Conservation (phyloP, 1,284 basidiomycete species). For the Sanghuangporus sanghuang region DNA sequence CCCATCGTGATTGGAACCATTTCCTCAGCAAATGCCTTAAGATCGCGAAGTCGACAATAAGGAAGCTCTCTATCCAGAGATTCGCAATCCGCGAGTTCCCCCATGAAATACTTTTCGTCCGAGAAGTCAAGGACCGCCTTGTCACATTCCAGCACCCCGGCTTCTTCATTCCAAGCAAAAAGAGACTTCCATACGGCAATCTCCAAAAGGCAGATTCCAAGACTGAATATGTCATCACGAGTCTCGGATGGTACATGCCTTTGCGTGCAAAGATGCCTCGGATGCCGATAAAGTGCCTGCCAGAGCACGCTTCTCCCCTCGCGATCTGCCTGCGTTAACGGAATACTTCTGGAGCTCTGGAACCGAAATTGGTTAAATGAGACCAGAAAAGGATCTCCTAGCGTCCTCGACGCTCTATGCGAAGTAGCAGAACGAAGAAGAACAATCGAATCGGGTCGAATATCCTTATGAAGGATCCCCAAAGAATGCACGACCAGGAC, state of each 20-base stretch:
- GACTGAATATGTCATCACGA: slow-evolving; percentile 15
- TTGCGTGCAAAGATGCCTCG: background rate
- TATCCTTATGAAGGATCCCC: background rate
- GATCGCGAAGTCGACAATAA: background rate
- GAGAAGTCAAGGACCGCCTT: background rate
- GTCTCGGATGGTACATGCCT: background rate
- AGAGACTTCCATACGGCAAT: slow-evolving; percentile 18
- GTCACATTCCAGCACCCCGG: background rate
- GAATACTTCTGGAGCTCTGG: background rate
- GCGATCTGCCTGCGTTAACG: background rate
- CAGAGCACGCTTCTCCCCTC: background rate
- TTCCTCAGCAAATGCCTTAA: slow-evolving; percentile 3
- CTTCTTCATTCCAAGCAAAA: background rate
- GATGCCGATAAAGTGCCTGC: background rate
- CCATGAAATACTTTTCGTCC: background rate
- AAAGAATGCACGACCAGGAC: background rate
- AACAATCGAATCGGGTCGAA: background rate
- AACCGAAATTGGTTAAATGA: background rate
- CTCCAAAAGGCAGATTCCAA: slow-evolving; percentile 16
- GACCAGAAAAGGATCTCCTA: background rate
- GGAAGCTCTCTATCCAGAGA: background rate
- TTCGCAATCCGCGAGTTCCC: background rate
- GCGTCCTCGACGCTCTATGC: background rate
- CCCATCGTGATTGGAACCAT: slow-evolving; percentile 6
- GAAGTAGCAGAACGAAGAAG: background rate